Base-by-base conservation (phyloP, 164 flowering plant species). In the Stephania cephalantha region DNA sequence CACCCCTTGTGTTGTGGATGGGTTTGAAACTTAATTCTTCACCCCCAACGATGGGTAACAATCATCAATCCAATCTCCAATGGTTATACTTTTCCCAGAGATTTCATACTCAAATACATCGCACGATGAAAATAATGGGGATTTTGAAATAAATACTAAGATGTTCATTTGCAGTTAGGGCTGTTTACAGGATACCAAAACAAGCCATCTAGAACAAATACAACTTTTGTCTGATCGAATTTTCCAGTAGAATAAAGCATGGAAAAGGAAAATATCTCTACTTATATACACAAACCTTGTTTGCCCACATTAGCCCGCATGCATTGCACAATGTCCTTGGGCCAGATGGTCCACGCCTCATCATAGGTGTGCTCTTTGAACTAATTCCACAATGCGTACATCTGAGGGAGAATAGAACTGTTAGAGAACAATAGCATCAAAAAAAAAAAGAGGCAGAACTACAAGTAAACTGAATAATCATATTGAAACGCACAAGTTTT, bases 241-340 rank as follows among this genome's bases (percentile, higher is more conserved):
- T 35, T 35, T 35, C 42, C 42, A 35, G 42, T 1, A 35, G 42
- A 31, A 35, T 35, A 35, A 35, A 35, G 42, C 42, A 35, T 35
- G 42, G 42, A 35, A 42, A 29, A 1, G 35, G 42, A 25, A 25
- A 25, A 9, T 12, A 30, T 25, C 44, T 42, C 29, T 29, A 8
- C 69, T 29, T 50, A 35, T 11, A 8, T 46, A 74, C 25, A 53
- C 71, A 48, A 46, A 88, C 93, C 91, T 88, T 88, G 75, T 88
- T 90, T 46, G 91, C 90, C 93, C 93, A 90, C 83, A 84, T 90
- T 76, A 90, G 93, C 46, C 93, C 93, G 50, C 93, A 90, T n/a
- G 93, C 93, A 83, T 90, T 90, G 83, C 93, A 90, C n/a, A 90
- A 71, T 15, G 89, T 83, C 79, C 90, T 85, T 61, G 90, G 91